Conservation (phyloP, 208 protist genomes). For the Acanthamoeba comandoni region DNA sequence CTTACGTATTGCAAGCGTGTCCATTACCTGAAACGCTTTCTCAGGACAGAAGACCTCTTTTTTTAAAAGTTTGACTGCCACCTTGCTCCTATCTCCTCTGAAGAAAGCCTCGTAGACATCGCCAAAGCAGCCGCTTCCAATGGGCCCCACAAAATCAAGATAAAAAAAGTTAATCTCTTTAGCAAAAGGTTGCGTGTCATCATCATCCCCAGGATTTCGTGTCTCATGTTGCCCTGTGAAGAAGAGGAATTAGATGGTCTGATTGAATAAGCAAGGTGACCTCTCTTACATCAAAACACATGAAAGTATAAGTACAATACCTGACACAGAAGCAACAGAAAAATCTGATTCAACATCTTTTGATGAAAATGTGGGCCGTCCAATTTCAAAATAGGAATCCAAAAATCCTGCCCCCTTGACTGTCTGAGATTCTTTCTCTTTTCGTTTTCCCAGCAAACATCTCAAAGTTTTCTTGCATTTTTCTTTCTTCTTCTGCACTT, state of each 20-base stretch:
- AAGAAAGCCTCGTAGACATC: constrained; percentile 59
- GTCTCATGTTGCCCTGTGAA: no score
- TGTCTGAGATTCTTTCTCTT: constrained; percentile 51
- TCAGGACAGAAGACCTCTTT: constrained; percentile 47
- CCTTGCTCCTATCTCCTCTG: neutral
- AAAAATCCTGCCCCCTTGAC: constrained; percentile 41
- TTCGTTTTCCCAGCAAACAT: constrained; percentile 15
- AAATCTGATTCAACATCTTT: no score
- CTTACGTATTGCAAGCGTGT: no score
- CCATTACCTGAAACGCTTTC: no score
- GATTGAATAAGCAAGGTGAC: no score
- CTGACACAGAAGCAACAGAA: no score
- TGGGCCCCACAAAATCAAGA: constrained; percentile 39
- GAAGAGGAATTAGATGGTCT: no score
- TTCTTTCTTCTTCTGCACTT: constrained; percentile 24
- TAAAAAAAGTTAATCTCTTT: constrained; percentile 52
- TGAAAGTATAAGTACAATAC: no score
- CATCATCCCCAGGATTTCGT: neutral
- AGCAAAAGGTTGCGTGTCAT: neutral
- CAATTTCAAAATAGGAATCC: constrained; percentile 59
- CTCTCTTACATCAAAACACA: no score
- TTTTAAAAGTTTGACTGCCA: constrained; percentile 46
- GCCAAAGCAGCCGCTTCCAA: constrained; percentile 40
- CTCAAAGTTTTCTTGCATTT: constrained; percentile 45
- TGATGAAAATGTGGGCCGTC: no score